Evolutionary conservation across 352 stramenopile species (phyloP).

Genomic region (Elongisporangium prolatum): DNA sequence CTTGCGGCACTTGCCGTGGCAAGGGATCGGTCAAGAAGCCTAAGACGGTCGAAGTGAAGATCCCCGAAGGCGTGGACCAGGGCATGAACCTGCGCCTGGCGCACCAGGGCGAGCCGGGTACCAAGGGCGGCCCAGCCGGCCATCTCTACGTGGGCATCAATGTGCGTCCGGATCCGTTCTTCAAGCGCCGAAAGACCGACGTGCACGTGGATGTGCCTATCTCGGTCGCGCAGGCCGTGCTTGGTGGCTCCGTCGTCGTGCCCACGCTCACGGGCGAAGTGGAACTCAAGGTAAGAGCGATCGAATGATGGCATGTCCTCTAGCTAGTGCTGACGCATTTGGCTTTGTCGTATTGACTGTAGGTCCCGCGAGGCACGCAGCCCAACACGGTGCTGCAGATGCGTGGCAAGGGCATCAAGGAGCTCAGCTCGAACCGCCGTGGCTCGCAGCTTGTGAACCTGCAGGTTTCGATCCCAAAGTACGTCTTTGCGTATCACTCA

Average conservation of each 20-base stretch:
- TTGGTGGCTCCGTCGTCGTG: conserved; percentile 94
- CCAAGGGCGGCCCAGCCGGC: conserved; percentile 83
- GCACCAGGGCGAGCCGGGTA: conserved; percentile 88
- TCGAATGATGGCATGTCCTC: background rate
- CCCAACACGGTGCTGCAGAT: conserved; percentile 95
- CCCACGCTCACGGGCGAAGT: conserved; percentile 96
- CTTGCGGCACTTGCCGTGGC: conserved; percentile 73
- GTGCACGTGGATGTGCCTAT: conserved; percentile 94
- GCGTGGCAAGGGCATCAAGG: conserved; percentile 94
- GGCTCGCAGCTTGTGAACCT: conserved; percentile 97
- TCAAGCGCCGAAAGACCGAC: conserved; percentile 93
- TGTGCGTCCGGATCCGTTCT: conserved; percentile 94
- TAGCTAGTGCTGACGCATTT: background rate
- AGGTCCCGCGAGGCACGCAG: conserved; percentile 92
- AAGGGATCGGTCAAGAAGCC: conserved; percentile 88
- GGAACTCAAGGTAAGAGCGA: conserved; percentile 90
- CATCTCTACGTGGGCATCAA: conserved; percentile 95
- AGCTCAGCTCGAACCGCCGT: conserved; percentile 88
- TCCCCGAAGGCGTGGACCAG: conserved; percentile 93
- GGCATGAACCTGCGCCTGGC: conserved; percentile 94
- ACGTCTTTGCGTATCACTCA: conserved; percentile 15
- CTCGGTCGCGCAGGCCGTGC: conserved; percentile 89
- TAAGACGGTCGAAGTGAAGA: conserved; percentile 91
- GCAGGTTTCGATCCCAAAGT: conserved; percentile 94
- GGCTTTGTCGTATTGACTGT: background rate